A percentile compares a stretch with the other conserved stretches of the same genome.
Conservation (phyloP, 345 rosid species). For the Lepidium didymum region DNA sequence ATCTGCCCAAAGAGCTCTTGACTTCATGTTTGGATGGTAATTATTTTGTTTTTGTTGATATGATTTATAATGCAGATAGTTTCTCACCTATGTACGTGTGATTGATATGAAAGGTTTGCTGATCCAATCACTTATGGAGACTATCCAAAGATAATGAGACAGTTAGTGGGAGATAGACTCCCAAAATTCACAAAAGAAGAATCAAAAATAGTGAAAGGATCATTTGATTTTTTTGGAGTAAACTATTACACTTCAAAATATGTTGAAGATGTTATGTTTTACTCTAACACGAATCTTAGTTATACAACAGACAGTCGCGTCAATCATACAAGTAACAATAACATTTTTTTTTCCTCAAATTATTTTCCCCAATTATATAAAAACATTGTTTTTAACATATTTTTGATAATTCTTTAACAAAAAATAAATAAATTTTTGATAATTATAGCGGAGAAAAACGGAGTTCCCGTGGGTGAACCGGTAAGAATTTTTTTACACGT, state of each 20-base stretch:
- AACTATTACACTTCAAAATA: constrained; percentile 37
- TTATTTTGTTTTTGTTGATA: background rate
- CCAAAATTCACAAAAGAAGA: constrained; percentile 29
- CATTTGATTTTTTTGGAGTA: constrained; percentile 37
- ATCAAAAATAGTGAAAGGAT: constrained; percentile 26
- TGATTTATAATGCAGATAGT: background rate
- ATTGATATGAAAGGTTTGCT: constrained; percentile 18
- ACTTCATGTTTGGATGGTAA: constrained; percentile 24
- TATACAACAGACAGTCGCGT: constrained; percentile 23
- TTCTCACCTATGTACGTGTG: background rate
- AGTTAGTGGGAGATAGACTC: constrained; percentile 29
- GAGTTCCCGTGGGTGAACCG: background rate
- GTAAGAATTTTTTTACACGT: background rate
- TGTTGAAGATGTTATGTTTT: background rate
- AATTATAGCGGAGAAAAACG: background rate
- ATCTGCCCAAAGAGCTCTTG: constrained; percentile 31
- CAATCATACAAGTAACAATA: constrained; percentile 16
- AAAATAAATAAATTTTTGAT: too few relatives aligned
- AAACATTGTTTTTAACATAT: background rate
- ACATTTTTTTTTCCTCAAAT: background rate
- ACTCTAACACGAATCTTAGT: constrained; percentile 4
- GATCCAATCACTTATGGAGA: constrained; percentile 36
- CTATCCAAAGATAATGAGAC: constrained; percentile 31
- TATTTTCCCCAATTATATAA: background rate
- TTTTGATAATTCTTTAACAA: background rate